Percentiles rank a stretch among this genome's conserved stretches.
Evolutionary conservation across 2,329 filamentous ascomycete species (phyloP).

Genomic region (Xylariales sp.): DNA sequence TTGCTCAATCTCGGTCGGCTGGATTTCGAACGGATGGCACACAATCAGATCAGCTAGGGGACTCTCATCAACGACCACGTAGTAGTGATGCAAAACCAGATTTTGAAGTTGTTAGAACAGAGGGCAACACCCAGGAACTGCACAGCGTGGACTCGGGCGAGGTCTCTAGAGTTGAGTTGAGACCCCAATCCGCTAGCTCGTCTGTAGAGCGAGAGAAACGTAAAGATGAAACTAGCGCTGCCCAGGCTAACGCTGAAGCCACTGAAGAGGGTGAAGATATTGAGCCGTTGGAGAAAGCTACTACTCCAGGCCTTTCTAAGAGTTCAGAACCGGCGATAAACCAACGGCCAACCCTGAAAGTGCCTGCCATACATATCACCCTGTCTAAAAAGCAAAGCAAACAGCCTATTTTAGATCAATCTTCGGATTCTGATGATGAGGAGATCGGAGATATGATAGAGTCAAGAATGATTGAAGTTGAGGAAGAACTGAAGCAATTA

Average conservation of each 20-base stretch:
- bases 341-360: conserved; percentile 28
- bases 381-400: conserved; percentile 47
- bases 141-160: conserved; percentile 39
- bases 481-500: conserved; percentile 61
- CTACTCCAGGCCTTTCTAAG: conserved; percentile 13
- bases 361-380: conserved; percentile 30
- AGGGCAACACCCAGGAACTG: conserved; percentile 40
- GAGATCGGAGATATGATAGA: conserved; percentile 69
- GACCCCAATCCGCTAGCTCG: conserved; percentile 44
- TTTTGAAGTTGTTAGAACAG: conserved; percentile 38
- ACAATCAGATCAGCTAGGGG: conserved; percentile 55
- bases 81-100: conserved; percentile 66
- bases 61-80: conserved; percentile 60
- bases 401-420: conserved; percentile 53
- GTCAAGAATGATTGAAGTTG: conserved; percentile 63
- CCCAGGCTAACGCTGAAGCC: conserved; percentile 17
- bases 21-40: conserved; percentile 52
- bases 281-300: conserved; percentile 22
- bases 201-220: conserved; percentile 41
- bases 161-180: conserved; percentile 37
- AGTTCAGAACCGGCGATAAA: conserved; percentile 23
- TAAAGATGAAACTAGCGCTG: conserved; percentile 36
- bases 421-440: conserved; percentile 66
- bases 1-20: conserved; percentile 55
- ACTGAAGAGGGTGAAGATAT: conserved; percentile 34